Evolutionary conservation across 2,329 filamentous ascomycete species (phyloP), one percentile per base, ranked within the genome.

Genomic region (Ophiocordyceps robertsii): DNA sequence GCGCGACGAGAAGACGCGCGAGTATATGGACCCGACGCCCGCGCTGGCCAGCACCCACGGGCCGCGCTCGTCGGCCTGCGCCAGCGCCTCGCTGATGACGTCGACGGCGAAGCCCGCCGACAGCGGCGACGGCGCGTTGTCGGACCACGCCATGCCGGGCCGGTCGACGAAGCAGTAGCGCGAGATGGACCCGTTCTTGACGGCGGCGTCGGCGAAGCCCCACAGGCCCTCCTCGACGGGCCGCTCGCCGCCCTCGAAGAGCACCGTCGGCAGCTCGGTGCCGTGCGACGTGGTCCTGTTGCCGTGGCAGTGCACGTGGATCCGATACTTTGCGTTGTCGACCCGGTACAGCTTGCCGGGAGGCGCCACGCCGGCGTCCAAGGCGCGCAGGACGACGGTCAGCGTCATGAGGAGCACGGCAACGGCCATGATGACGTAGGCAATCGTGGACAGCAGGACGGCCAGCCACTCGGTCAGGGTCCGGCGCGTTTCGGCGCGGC

Each of bases 81-180:
- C 80, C 6, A 98, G 73, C 3, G 88, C 86, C 64, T 96, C 89
- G 37, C 86, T 89, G 24, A 96, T 69, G 0, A 81, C 86, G 55
- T 95, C 88, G 6, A 85, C 81, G n/a, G 84, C 82, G 76, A 95
- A 95, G 37, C 89, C 88, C 5, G 87, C 90, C 6, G 86, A 94
- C 53, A 95, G 81, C 0, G 92, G 92, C 6, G 89, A 95, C 2
- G 92, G 92, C 0, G 90, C 88, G 43, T 92, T 90, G 62, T 98
- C 92, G 38, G 75, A 79, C 70, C 87, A 95, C 7, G 75, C 90
- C 43, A 90, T 75, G 2, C 92, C 92, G 1, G 92, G 92, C 19
- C 92, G 82, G 58, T 98, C 92, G 58, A 86, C 89, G 62, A 95
- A 95, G 70, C 92, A 98, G 66, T 94, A 96, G 46, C 90, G 80